Base-by-base conservation (phyloP, 2,329 filamentous ascomycete species). In the Pezicula carpinea region DNA sequence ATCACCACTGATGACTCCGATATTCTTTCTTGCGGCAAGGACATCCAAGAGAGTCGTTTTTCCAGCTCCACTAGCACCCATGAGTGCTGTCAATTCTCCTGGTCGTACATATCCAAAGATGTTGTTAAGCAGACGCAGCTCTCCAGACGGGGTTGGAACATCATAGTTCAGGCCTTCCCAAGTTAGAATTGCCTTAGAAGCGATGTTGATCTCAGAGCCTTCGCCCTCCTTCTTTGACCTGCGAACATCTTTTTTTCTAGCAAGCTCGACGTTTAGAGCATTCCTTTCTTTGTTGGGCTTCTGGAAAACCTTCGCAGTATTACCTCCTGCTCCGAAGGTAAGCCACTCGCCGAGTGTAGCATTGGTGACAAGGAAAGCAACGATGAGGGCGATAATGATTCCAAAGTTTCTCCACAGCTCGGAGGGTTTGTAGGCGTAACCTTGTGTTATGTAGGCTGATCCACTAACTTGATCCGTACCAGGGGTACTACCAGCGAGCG, bases 151-250 rank as follows among this genome's bases (percentile, higher is more conserved):
- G 41, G 68, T 69, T 10, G 80, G 80, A 0, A 85, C 81, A 49
- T 84, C 80, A 63, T 96, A 96, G 60, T 84, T 88, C 50, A 96
- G 80, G 53, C 87, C 75, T 63, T 92, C 87, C 86, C 89, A 96
- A 0, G 90, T 95, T 50, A 95, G 74, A n/a, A 89, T 73, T 31
- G 82, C 80, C 56, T 76, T 75, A 0, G 80, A 83, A 3, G 72
- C 68, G 49, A 83, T 80, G 33, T 66, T 76, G 29, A 83, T 66
- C n/a, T 79, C 72, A 2, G 57, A 56, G 0, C 67, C 68, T 7
- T 70, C 63, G 14, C 73, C 70, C 10, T 76, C 66, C 2, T 64
- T 64, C 50, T 66, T 73, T 5, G 26, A 29, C 26, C 26, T 29
- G 26, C 26, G 26, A 29, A 29, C 8, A 10, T 29, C 26, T 11